phyloP scores from a whole-genome alignment of 352 stramenopile species.

The Blastocystis sp. region DNA sequence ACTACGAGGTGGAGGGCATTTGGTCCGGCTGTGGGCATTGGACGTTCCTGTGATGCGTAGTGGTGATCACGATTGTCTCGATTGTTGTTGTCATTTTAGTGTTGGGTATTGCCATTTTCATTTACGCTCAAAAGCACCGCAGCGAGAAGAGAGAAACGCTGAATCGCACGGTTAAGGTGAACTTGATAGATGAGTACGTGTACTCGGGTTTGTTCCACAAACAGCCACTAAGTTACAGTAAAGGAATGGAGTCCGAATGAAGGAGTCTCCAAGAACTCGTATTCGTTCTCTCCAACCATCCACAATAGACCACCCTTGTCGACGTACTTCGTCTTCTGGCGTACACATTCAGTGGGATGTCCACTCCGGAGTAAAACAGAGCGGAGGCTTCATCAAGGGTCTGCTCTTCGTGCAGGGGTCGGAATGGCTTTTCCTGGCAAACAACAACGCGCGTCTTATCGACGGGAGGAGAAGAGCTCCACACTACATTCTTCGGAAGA shows the following conservation, averaged over 20 bases:
- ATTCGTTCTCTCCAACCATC: not conserved
- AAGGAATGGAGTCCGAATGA: not conserved
- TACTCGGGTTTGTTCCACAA: not conserved
- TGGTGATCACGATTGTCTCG: slow-evolving; percentile 3
- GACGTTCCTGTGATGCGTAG: not conserved
- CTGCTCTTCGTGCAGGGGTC: not conserved
- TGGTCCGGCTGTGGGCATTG: not conserved
- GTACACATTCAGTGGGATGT: not conserved
- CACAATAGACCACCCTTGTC: not conserved
- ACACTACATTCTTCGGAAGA: not conserved
- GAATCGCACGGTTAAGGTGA: not conserved
- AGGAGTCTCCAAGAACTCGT: not conserved
- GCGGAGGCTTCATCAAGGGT: not conserved
- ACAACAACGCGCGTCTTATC: not conserved
- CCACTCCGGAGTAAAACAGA: not conserved
- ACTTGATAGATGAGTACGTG: not conserved
- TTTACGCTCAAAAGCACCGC: slow-evolving; percentile 66
- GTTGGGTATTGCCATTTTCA: slow-evolving; percentile 56
- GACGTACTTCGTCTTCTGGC: not conserved
- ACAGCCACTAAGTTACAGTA: not conserved
- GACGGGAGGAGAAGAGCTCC: not conserved
- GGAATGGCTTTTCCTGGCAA: not conserved
- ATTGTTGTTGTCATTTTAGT: slow-evolving; percentile 23
- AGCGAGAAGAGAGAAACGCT: slow-evolving; percentile 28
- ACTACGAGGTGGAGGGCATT: slow-evolving; percentile 63